Percentiles rank a stretch among this genome's conserved stretches.
phyloP scores from a whole-genome alignment of 2,329 filamentous ascomycete genomes.

The Aspergillus novoparasiticus region DNA sequence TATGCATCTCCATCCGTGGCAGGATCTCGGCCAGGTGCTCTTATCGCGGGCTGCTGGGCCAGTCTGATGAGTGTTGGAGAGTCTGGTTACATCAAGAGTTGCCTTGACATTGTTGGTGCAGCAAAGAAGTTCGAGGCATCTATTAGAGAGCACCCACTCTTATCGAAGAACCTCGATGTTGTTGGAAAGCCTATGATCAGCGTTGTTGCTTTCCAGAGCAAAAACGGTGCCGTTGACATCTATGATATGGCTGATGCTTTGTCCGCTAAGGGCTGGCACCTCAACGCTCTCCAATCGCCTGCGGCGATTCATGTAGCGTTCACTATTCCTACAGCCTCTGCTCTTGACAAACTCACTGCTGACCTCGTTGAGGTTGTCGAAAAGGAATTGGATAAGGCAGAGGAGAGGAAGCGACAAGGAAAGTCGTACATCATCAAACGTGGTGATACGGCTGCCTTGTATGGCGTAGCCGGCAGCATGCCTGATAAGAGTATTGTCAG shows the following conservation, averaged over 20 bases:
- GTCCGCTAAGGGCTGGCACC: slow-evolving; percentile 83
- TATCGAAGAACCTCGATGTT: slow-evolving; percentile 74
- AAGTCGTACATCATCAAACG: slow-evolving; percentile 55
- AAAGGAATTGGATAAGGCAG: slow-evolving; percentile 78
- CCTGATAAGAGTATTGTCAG: slow-evolving; percentile 95
- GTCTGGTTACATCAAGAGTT: slow-evolving; percentile 82
- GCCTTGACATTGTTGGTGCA: slow-evolving; percentile 82
- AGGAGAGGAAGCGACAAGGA: slow-evolving; percentile 65
- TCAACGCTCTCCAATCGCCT: slow-evolving; percentile 90
- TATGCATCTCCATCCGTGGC: slow-evolving; percentile 93
- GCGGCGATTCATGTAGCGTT: slow-evolving; percentile 93
- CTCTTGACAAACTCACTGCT: slow-evolving; percentile 74
- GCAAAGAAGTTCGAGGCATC: slow-evolving; percentile 79
- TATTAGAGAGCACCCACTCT: slow-evolving; percentile 67
- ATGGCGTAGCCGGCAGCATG: slow-evolving; percentile 91
- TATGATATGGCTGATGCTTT: slow-evolving; percentile 95
- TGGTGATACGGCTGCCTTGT: slow-evolving; percentile 79
- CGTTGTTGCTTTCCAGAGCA: slow-evolving; percentile 85
- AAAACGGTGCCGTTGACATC: slow-evolving; percentile 71
- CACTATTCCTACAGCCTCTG: slow-evolving; percentile 80
- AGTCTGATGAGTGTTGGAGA: slow-evolving; percentile 87
- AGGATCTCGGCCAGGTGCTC: slow-evolving; percentile 84
- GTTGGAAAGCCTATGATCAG: slow-evolving; percentile 85
- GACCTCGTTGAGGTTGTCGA: slow-evolving; percentile 65
- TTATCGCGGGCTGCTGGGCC: slow-evolving; percentile 96